phyloP scores from a whole-genome alignment of 2,329 filamentous ascomycete genomes.

The Neofusicoccum ribis region DNA sequence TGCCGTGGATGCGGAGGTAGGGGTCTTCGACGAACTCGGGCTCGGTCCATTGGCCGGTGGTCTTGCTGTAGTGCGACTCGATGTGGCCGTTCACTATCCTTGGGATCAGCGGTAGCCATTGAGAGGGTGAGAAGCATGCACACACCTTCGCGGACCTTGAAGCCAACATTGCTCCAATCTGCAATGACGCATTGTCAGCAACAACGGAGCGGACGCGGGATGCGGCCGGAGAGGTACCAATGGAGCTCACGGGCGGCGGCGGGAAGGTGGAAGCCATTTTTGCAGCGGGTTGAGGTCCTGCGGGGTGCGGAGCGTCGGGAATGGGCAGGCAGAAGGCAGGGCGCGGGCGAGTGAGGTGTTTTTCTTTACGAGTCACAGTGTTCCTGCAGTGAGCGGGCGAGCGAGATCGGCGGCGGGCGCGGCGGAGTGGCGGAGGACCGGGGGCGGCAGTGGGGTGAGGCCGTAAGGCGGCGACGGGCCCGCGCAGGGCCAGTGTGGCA shows the following conservation, averaged over 20 bases:
- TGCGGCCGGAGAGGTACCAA: constrained; percentile 50
- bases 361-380: background rate
- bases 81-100: constrained; percentile 87
- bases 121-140: background rate
- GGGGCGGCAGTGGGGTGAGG: constrained; percentile 11
- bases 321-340: background rate
- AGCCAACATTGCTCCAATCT: constrained; percentile 94
- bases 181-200: constrained; percentile 13
- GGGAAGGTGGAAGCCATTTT: constrained; percentile 58
- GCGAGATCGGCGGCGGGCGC: constrained; percentile 17
- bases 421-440: constrained; percentile 9
- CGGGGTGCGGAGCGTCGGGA: background rate
- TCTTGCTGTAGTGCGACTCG: constrained; percentile 77
- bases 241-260: constrained; percentile 74
- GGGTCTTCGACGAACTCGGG: constrained; percentile 81
- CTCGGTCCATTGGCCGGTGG: constrained; percentile 73
- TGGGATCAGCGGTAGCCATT: background rate
- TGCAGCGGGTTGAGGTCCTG: background rate
- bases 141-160: constrained; percentile 84
- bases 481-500: background rate
- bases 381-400: constrained; percentile 5
- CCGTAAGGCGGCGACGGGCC: background rate
- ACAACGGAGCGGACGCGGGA: background rate
- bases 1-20: constrained; percentile 85
- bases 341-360: background rate